Base-by-base conservation (phyloP, 345 rosid genomes). In the Populus deltoides region DNA sequence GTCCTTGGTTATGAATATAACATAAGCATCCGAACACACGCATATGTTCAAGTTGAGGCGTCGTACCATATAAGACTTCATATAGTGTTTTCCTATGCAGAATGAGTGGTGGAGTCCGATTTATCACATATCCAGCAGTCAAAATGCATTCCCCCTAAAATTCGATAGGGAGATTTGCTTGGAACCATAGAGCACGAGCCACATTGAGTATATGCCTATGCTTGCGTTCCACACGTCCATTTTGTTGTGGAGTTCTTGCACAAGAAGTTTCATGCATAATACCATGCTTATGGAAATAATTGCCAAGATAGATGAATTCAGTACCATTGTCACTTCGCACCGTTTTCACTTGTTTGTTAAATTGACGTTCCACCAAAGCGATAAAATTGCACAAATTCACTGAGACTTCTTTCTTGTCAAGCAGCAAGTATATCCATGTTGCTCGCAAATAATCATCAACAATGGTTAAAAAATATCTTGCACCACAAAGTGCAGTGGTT, bases 361-460 rank as follows among this genome's bases (percentile, higher is more conserved):
- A 71, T 73, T 79, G 77, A 1, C 16, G 2, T 17, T 31, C 3
- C 2, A 65, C 33, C 75, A 74, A 24, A 2, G 45, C 33, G 22
- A 25, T 4, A n/a, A 83, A 83, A 11, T 25, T 29, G 16, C 8
- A 2, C n/a, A 76, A 1, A 10, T 70, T 20, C 6, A 2, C 0
- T 0, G 4, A 17, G 6, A 76, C 86, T 8, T 79, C 75, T 2
- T 3, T 6, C 47, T 83, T 83, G 6, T 61, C 66, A 18, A 7
- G 18, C n/a, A 80, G 31, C 12, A 76, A 77, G 51, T 83, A 80
- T 13, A 73, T 25, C 80, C 78, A 83, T 0, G 47, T 33, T 1
- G 35, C 74, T 0, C 71, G 35, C 4, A 70, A 61, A 53, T 16
- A 75, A 83, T 83, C 83, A 83, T 83, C 85, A 2, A 83, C 75